phyloP scores from a whole-genome alignment of 2,329 filamentous ascomycete species.

The Dryadomyces sulphureus region DNA sequence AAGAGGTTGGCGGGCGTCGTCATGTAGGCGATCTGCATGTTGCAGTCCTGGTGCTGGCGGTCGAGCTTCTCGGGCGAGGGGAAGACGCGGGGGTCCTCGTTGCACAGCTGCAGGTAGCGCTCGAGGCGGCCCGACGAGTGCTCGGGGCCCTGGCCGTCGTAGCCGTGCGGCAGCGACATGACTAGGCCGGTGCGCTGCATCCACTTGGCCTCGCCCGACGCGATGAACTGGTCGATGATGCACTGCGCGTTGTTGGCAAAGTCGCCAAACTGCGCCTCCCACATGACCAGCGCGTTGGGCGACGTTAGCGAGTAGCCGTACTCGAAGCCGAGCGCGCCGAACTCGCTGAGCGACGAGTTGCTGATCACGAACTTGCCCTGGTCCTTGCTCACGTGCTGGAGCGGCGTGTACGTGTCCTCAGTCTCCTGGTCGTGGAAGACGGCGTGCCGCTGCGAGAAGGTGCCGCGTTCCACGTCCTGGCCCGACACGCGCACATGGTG shows the following conservation, averaged over 20 bases:
- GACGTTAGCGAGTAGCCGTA: slow-evolving; percentile 97
- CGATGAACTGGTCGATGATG: slow-evolving; percentile 97
- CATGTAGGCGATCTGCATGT: slow-evolving; percentile 97
- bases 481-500: slow-evolving; percentile 96
- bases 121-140: slow-evolving; percentile 96
- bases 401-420: slow-evolving; percentile 81
- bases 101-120: slow-evolving; percentile 91
- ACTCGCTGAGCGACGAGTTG: slow-evolving; percentile 73
- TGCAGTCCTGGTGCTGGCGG: slow-evolving; percentile 97
- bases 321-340: slow-evolving; percentile 78
- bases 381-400: slow-evolving; percentile 77
- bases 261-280: slow-evolving; percentile 99
- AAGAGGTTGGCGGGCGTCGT: slow-evolving; percentile 94
- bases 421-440: slow-evolving; percentile 96
- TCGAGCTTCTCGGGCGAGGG: slow-evolving; percentile 78
- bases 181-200: slow-evolving; percentile 94
- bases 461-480: slow-evolving; percentile 98
- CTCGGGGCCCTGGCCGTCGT: slow-evolving; percentile 95
- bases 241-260: slow-evolving; percentile 99
- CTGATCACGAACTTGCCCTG: slow-evolving; percentile 94
- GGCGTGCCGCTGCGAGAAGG: slow-evolving; percentile 94
- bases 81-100: slow-evolving; percentile 92
- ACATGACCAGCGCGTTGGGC: slow-evolving; percentile 94
- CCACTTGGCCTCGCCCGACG: slow-evolving; percentile 97
- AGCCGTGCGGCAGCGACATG: slow-evolving; percentile 92